Conservation (phyloP, 345 rosid genomes). For the Brassica nigra region DNA sequence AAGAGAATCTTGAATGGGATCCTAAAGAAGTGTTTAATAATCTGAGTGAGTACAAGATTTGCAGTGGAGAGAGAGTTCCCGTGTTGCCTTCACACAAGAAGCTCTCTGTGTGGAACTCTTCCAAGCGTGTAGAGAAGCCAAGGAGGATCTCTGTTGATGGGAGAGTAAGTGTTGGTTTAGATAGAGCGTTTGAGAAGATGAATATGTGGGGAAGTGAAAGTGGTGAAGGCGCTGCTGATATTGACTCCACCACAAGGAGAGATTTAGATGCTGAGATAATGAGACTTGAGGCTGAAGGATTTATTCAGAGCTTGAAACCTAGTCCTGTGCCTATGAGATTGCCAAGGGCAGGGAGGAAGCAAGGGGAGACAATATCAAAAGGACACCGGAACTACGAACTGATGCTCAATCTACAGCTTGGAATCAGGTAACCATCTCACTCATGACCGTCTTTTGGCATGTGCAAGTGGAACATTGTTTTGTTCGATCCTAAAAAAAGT, state of each 20-base stretch:
- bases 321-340: slow-evolving; percentile 53
- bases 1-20: slow-evolving; percentile 58
- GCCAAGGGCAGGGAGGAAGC: slow-evolving; percentile 65
- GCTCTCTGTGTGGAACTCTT: slow-evolving; percentile 71
- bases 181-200: slow-evolving; percentile 70
- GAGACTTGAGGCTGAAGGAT: slow-evolving; percentile 47
- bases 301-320: slow-evolving; percentile 35
- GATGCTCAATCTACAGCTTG: slow-evolving; percentile 89
- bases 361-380: slow-evolving; percentile 83
- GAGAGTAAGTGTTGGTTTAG: slow-evolving; percentile 75
- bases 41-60: slow-evolving; percentile 42
- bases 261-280: slow-evolving; percentile 52
- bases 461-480: no score
- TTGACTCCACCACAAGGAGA: slow-evolving; percentile 35
- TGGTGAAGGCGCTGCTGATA: slow-evolving; percentile 41
- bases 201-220: slow-evolving; percentile 63
- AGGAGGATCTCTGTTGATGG: slow-evolving; percentile 82
- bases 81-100: slow-evolving; percentile 89
- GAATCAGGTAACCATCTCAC: slow-evolving; percentile 50
- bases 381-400: slow-evolving; percentile 90
- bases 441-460: no score
- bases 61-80: slow-evolving; percentile 64
- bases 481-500: no score
- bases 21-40: slow-evolving; percentile 56
- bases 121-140: slow-evolving; percentile 59